Evolutionary conservation across 2,329 filamentous ascomycete species (phyloP).

Genomic region (Aspergillus sclerotialis): DNA sequence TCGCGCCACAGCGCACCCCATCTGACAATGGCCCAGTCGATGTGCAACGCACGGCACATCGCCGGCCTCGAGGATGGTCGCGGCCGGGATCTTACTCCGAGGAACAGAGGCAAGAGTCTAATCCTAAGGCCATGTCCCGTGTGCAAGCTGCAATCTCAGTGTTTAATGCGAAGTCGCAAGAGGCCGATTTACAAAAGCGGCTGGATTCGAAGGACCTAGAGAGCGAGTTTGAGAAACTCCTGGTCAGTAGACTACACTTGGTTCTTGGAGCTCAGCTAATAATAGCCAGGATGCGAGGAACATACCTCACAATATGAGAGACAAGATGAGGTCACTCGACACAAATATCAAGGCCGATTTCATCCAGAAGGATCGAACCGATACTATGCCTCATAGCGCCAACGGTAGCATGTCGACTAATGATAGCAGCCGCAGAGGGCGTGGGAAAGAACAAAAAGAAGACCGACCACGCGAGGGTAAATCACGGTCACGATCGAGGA

Average conservation of each 20-base stretch:
- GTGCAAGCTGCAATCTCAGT: constrained; percentile 60
- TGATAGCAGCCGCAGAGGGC: constrained; percentile 30
- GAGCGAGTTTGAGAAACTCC: constrained; percentile 54
- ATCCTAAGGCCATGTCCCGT: constrained; percentile 44
- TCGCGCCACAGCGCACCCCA: constrained; percentile 20
- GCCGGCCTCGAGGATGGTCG: constrained; percentile 19
- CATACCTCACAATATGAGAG: constrained; percentile 86
- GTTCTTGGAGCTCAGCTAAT: constrained; percentile 1
- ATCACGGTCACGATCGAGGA: constrained; percentile 50
- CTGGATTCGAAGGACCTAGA: constrained; percentile 52
- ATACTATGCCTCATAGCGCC: constrained; percentile 45
- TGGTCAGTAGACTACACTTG: constrained; percentile 40
- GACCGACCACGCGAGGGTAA: constrained; percentile 39
- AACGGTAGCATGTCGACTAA: constrained; percentile 21
- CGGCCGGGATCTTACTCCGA: constrained; percentile 28
- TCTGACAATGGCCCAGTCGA: constrained; percentile 15
- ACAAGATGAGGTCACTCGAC: constrained; percentile 87
- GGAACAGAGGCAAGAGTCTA: constrained; percentile 23
- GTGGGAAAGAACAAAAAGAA: constrained; percentile 36
- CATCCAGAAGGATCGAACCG: constrained; percentile 78
- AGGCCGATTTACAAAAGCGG: constrained; percentile 37
- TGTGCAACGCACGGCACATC: constrained; percentile 8
- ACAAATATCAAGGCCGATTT: constrained; percentile 93
- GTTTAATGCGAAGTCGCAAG: constrained; percentile 50
- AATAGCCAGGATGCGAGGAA: constrained; percentile 68